Evolutionary conservation across 768 basidiomycete species (phyloP).

Genomic region (Russula virescens): DNA sequence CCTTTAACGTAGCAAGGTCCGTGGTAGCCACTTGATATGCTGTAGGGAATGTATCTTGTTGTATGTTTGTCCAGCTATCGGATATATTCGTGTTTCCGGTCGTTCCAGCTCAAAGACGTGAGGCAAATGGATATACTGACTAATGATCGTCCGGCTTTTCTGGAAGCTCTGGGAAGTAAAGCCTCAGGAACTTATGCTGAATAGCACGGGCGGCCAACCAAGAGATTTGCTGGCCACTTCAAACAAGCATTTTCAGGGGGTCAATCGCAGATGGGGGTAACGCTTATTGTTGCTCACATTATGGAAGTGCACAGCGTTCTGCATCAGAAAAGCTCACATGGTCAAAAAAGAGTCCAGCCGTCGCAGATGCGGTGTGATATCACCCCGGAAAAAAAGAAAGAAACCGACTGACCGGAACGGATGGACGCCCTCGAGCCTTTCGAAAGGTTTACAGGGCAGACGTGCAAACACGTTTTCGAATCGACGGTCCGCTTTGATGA

Average conservation of each 20-base stretch:
- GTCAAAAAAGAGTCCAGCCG: background rate
- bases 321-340: background rate
- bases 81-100: background rate
- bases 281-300: slow-evolving; percentile 40
- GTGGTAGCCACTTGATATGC: slow-evolving; percentile 61
- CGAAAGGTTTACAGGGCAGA: slow-evolving; percentile 70
- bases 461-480: slow-evolving; percentile 64
- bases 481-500: slow-evolving; percentile 59
- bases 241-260: background rate
- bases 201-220: slow-evolving; percentile 85
- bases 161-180: slow-evolving; percentile 70
- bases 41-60: slow-evolving; percentile 51
- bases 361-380: background rate
- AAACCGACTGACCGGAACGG: slow-evolving; percentile 59
- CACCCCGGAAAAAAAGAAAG: background rate
- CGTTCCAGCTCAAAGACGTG: slow-evolving; percentile 15
- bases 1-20: slow-evolving; percentile 52
- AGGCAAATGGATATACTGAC: slow-evolving; percentile 31
- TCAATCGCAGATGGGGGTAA: background rate
- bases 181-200: slow-evolving; percentile 66
- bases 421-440: slow-evolving; percentile 67
- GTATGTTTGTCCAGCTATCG: slow-evolving; percentile 15
- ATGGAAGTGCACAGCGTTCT: slow-evolving; percentile 72
- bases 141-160: slow-evolving; percentile 54
- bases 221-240: slow-evolving; percentile 74